Conservation (phyloP, 495 filamentous ascomycete species). For the Penicillium riverlandense region DNA sequence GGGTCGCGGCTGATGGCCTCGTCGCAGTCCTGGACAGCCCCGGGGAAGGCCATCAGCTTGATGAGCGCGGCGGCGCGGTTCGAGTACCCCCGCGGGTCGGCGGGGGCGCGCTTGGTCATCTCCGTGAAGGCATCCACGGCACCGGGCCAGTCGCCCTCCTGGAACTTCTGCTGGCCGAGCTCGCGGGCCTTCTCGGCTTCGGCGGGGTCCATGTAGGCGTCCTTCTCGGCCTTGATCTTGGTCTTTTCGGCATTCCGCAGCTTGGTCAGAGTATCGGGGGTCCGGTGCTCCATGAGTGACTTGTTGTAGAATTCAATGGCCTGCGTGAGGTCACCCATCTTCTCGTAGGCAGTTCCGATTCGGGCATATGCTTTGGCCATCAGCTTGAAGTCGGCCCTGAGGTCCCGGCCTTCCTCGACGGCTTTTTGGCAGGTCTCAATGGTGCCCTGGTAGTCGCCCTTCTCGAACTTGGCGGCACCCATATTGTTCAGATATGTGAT, state of each 20-base stretch:
- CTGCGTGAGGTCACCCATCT: conserved; percentile 66
- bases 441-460: conserved; percentile 81
- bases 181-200: conserved; percentile 95
- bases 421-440: conserved; percentile 84
- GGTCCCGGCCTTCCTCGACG: conserved; percentile 76
- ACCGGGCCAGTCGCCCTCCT: conserved; percentile 91
- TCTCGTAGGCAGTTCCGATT: conserved; percentile 87
- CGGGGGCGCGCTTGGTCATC: conserved; percentile 92
- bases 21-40: conserved; percentile 89
- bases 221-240: conserved; percentile 67
- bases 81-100: conserved; percentile 90
- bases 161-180: conserved; percentile 92
- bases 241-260: conserved; percentile 88
- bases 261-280: conserved; percentile 87
- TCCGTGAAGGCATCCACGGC: conserved; percentile 93
- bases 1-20: conserved; percentile 81
- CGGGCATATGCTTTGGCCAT: conserved; percentile 93
- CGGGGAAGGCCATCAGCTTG: conserved; percentile 92
- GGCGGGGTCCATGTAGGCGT: conserved; percentile 79
- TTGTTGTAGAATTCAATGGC: conserved; percentile 90
- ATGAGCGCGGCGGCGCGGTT: conserved; percentile 96
- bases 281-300: conserved; percentile 93
- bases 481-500: conserved; percentile 97
- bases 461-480: conserved; percentile 90
- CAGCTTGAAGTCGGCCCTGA: conserved; percentile 91